Conservation (phyloP, 352 stramenopile genomes). For the Peronospora destructor region DNA sequence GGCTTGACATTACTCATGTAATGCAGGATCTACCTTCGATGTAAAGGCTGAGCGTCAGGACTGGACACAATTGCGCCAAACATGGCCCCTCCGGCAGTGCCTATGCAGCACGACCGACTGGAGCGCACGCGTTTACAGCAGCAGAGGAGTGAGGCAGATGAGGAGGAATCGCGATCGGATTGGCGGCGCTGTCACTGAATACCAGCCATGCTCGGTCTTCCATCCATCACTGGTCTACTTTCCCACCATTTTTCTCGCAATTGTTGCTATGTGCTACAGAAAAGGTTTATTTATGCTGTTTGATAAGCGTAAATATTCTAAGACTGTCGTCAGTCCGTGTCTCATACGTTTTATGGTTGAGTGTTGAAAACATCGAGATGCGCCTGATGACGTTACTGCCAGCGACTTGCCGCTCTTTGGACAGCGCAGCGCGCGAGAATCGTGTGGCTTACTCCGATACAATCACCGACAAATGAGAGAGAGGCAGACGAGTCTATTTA, state of each 20-base stretch:
- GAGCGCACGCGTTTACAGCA: background rate
- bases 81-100: too few species aligned
- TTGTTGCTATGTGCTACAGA: background rate
- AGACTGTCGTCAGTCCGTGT: slow-evolving; percentile 19
- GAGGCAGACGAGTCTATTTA: too few species aligned
- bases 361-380: background rate
- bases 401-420: too few species aligned
- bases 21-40: too few species aligned
- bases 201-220: background rate
- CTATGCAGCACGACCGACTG: too few species aligned
- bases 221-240: background rate
- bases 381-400: slow-evolving; percentile 1
- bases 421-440: too few species aligned
- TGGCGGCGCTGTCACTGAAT: slow-evolving; percentile 2
- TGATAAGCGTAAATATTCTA: background rate
- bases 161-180: slow-evolving; percentile 10
- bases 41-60: too few species aligned
- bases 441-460: too few species aligned
- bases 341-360: slow-evolving; percentile 16
- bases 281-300: slow-evolving; percentile 1
- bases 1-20: too few species aligned
- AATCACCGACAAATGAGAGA: too few species aligned
- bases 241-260: background rate
- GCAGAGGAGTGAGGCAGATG: slow-evolving; percentile 8
- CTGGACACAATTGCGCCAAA: too few species aligned